Conservation (phyloP, 2,329 filamentous ascomycete genomes). For the Plenodomus lindquistii region DNA sequence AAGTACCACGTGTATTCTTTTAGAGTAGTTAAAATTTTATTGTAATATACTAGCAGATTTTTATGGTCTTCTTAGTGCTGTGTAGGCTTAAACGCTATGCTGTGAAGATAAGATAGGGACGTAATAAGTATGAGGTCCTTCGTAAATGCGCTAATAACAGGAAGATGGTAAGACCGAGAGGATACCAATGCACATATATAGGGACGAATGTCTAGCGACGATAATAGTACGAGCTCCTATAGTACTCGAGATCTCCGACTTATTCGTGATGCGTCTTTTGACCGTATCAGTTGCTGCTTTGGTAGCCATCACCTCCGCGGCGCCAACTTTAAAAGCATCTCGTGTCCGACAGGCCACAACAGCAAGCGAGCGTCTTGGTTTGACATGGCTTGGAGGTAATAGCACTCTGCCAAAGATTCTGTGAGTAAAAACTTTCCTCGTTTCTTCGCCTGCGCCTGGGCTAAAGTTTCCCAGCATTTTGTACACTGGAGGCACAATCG, state of each 20-base stretch:
- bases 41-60: too few relatives aligned
- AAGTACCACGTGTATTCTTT: too few relatives aligned
- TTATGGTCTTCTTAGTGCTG: too few relatives aligned
- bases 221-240: too few relatives aligned
- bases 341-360: slow-evolving; percentile 8
- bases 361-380: slow-evolving; percentile 21
- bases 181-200: too few relatives aligned
- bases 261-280: neutral
- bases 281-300: neutral
- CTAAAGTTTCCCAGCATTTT: slow-evolving; percentile 19
- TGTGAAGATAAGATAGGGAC: too few relatives aligned
- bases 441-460: neutral
- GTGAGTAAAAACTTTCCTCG: slow-evolving; percentile 8
- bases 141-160: too few relatives aligned
- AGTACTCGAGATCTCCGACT: neutral
- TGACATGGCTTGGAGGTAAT: slow-evolving; percentile 23
- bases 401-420: slow-evolving; percentile 25
- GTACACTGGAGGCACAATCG: slow-evolving; percentile 34
- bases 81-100: too few relatives aligned
- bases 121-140: too few relatives aligned
- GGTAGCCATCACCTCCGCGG: neutral
- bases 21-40: too few relatives aligned
- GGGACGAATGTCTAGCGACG: too few relatives aligned
- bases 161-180: too few relatives aligned
- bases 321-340: neutral